These are phyloP conservation scores for Sugiyamaella paludigena DNA, from an alignment of 1,139 yeast species.

Conservation along the genomic window DNA sequence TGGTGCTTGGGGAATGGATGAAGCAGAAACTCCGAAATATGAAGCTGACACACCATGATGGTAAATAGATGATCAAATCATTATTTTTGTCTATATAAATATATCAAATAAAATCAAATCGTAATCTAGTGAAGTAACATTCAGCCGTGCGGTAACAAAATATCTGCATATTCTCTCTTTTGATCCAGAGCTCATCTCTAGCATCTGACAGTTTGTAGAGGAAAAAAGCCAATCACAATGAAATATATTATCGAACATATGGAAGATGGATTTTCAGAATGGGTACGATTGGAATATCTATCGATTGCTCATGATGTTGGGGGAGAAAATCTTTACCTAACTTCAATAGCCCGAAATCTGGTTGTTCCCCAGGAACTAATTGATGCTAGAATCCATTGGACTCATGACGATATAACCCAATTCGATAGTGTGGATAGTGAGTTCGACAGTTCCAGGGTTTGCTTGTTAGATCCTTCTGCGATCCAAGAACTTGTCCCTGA, in stretches of 20 bases:
- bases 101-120: no score
- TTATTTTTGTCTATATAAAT: no score
- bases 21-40: slow-evolving; percentile 38
- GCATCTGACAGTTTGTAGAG: no score
- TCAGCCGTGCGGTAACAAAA: slow-evolving; percentile 38
- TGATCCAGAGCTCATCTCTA: no score
- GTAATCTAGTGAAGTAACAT: no score
- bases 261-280: slow-evolving; percentile 95
- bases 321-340: slow-evolving; percentile 63
- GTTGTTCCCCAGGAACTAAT: slow-evolving; percentile 56
- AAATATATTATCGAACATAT: slow-evolving; percentile 93
- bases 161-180: slow-evolving; percentile 81
- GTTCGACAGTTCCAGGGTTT: slow-evolving; percentile 55
- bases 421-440: slow-evolving; percentile 42
- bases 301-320: slow-evolving; percentile 85
- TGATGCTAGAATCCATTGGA: slow-evolving; percentile 75
- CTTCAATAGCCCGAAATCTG: slow-evolving; percentile 68
- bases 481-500: slow-evolving; percentile 65
- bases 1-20: slow-evolving; percentile 40
- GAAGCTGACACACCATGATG: slow-evolving; percentile 37
- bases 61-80: no score
- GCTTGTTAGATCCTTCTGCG: slow-evolving; percentile 89
- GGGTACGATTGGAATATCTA: slow-evolving; percentile 87
- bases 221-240: slow-evolving; percentile 17
- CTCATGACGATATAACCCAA: slow-evolving; percentile 65